phyloP scores from a whole-genome alignment of 2,329 filamentous ascomycete genomes.

The Cladosporium austrohemisphaericum region DNA sequence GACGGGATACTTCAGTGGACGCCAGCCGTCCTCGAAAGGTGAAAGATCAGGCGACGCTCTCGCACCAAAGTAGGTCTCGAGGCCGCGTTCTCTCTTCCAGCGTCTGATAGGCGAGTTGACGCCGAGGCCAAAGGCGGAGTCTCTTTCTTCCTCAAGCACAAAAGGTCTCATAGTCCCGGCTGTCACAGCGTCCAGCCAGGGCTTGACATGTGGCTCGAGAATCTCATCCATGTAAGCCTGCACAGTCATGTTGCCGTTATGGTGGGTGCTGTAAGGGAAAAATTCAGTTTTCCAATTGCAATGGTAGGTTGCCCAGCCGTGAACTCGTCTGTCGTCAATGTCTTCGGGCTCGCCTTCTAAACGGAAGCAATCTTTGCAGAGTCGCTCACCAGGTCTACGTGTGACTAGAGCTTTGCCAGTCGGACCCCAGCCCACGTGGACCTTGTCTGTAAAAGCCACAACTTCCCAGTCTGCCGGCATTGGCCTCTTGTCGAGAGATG shows the following conservation, averaged over 20 bases:
- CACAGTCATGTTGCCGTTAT: conserved; percentile 6
- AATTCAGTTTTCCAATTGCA: conserved; percentile 1
- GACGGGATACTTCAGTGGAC: neutral
- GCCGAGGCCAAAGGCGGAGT: neutral
- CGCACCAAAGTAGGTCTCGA: neutral
- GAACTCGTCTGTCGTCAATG: neutral
- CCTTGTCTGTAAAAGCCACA: neutral
- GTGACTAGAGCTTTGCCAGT: neutral
- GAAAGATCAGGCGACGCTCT: conserved; percentile 2
- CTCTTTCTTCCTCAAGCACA: neutral
- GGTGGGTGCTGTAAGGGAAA: conserved; percentile 1
- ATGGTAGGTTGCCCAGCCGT: conserved; percentile 3
- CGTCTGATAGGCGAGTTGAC: neutral
- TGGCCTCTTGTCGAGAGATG: neutral
- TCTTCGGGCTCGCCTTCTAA: neutral
- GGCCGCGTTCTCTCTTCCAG: neutral
- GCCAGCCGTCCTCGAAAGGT: conserved; percentile 3
- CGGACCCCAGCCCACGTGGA: conserved; percentile 2
- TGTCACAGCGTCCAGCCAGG: neutral
- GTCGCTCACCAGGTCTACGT: neutral
- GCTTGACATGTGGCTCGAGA: neutral
- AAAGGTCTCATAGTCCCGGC: neutral
- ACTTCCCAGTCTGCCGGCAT: neutral
- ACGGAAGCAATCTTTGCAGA: neutral
- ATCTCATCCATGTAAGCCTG: neutral